phyloP scores from a whole-genome alignment of 2,329 filamentous ascomycete genomes.

The Colletotrichum sp. region DNA sequence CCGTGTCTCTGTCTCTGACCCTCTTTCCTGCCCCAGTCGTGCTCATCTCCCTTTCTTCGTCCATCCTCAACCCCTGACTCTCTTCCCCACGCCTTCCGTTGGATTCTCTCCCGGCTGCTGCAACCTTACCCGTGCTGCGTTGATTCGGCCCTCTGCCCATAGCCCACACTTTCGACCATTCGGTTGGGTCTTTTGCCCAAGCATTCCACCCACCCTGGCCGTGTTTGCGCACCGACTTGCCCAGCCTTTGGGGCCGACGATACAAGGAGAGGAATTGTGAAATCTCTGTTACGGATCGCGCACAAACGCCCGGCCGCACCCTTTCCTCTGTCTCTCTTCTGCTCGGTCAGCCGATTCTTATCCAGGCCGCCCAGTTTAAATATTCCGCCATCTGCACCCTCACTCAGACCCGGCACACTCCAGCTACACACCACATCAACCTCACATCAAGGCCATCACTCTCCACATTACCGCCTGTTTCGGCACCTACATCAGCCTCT shows the following conservation, averaged over 20 bases:
- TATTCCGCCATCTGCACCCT: slow-evolving; percentile 13
- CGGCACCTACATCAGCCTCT: not conserved
- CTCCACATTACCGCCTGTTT: not conserved
- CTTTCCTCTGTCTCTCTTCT: not conserved
- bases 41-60: slow-evolving; percentile 15
- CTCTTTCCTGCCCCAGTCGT: not conserved
- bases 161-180: slow-evolving; percentile 19
- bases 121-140: slow-evolving; percentile 22
- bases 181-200: slow-evolving; percentile 15
- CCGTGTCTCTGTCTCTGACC: not conserved
- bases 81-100: slow-evolving; percentile 21
- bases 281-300: slow-evolving; percentile 21
- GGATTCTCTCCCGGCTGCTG: slow-evolving; percentile 20
- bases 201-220: slow-evolving; percentile 16
- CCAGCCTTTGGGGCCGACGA: slow-evolving; percentile 12
- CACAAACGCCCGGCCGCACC: slow-evolving; percentile 11
- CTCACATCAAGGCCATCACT: not conserved
- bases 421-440: not conserved
- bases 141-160: slow-evolving; percentile 12
- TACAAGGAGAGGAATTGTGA: slow-evolving; percentile 18
- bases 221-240: slow-evolving; percentile 19
- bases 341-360: slow-evolving; percentile 2
- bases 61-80: slow-evolving; percentile 13
- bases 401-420: not conserved
- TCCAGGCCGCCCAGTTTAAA: slow-evolving; percentile 2